A percentile compares a stretch with the other conserved stretches of the same genome.
These are phyloP conservation scores for Cercospora sojina DNA, from an alignment of 2,329 filamentous ascomycete genomes.

Conservation along the genomic window DNA sequence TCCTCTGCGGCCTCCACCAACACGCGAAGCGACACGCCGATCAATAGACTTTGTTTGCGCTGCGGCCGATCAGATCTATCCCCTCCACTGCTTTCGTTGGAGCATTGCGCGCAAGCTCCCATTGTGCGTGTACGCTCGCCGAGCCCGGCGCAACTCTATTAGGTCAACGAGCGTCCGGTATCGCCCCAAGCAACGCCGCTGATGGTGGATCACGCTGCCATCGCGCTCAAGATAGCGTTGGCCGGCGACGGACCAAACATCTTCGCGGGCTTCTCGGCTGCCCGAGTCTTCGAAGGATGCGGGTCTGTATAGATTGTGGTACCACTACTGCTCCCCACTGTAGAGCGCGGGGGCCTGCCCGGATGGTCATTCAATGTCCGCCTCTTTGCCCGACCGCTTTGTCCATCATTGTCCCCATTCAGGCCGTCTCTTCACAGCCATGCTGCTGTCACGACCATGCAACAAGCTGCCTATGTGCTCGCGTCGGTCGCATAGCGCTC, in stretches of 20 bases:
- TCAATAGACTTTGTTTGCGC: not conserved
- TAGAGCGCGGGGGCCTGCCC: not conserved
- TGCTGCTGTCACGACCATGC: not conserved
- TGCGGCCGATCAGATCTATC: not conserved
- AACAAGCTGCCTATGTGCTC: not conserved
- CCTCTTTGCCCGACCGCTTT: not conserved
- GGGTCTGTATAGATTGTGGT: not conserved
- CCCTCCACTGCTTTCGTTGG: not conserved
- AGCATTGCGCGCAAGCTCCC: not conserved
- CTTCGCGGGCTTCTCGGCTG: not conserved
- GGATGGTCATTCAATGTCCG: not conserved
- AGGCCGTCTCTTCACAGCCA: not conserved
- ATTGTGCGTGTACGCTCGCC: not conserved
- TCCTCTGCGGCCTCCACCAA: not conserved
- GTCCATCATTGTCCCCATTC: not conserved
- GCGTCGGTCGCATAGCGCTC: not conserved
- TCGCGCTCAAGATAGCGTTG: not conserved
- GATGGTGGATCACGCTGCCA: not conserved
- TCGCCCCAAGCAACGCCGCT: not conserved
- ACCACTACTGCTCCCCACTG: not conserved
- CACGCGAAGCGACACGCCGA: not conserved
- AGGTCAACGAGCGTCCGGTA: not conserved
- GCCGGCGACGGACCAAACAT: not conserved
- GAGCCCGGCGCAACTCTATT: not conserved
- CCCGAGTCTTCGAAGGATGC: not conserved